These are phyloP conservation scores for Castanopsis chinensis DNA, from an alignment of 306 rosid genomes.

Conservation along the genomic window DNA sequence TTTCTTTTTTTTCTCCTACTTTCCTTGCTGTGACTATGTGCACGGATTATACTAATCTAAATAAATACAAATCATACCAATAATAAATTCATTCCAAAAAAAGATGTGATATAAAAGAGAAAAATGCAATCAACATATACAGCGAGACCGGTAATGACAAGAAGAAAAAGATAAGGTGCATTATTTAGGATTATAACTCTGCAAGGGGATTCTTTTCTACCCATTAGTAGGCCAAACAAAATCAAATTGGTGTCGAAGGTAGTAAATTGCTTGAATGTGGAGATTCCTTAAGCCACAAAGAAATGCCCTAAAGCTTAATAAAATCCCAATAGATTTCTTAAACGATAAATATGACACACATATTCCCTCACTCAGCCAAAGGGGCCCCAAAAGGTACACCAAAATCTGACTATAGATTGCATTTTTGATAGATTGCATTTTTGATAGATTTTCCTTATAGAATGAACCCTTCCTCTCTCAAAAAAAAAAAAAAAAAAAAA, in stretches of 20 bases:
- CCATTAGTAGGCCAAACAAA: background rate
- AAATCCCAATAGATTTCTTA: constrained; percentile 5
- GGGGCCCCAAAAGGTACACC: constrained; percentile 22
- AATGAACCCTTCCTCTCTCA: background rate
- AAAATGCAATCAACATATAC: too few species aligned
- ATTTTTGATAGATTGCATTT: background rate
- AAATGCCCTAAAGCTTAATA: constrained; percentile 9
- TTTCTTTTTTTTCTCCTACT: background rate
- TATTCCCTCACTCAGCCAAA: background rate
- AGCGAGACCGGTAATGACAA: background rate
- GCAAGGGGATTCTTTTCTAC: background rate
- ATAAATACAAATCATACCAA: too few species aligned
- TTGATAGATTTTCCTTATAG: background rate
- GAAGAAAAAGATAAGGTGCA: background rate
- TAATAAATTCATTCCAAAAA: too few species aligned
- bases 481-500: too few species aligned
- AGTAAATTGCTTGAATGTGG: background rate
- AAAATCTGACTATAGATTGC: constrained; percentile 21
- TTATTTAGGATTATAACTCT: too few species aligned
- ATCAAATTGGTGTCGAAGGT: background rate
- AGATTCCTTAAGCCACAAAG: background rate
- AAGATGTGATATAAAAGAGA: too few species aligned
- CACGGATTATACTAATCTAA: too few species aligned
- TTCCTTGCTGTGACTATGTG: too few species aligned
- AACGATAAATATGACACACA: background rate